Percentiles rank a stretch among this genome's conserved stretches.
Conservation (phyloP, 2,329 filamentous ascomycete species). For the Aspergillus fijiensis region DNA sequence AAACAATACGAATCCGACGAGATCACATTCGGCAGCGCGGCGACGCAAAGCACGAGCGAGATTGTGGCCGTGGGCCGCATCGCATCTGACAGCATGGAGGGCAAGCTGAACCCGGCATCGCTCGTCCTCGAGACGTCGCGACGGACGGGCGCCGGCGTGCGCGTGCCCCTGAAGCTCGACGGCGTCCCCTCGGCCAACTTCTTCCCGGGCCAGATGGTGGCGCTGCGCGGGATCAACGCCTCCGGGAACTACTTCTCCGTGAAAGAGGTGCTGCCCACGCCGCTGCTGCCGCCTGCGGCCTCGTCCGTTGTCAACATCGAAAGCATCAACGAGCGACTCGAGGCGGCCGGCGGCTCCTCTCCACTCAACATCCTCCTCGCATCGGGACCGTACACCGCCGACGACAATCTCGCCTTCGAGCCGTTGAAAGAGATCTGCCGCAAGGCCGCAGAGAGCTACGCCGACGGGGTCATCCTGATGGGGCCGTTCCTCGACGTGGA, state of each 20-base stretch:
- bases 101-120: slow-evolving; percentile 80
- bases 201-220: slow-evolving; percentile 93
- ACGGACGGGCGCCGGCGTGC: slow-evolving; percentile 75
- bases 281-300: slow-evolving; percentile 71
- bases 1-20: slow-evolving; percentile 74
- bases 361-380: slow-evolving; percentile 77
- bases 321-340: slow-evolving; percentile 66
- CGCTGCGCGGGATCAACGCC: slow-evolving; percentile 80
- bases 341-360: slow-evolving; percentile 62
- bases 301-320: slow-evolving; percentile 67
- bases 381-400: slow-evolving; percentile 85
- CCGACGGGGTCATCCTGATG: slow-evolving; percentile 74
- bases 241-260: slow-evolving; percentile 82
- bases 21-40: slow-evolving; percentile 80
- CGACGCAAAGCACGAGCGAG: slow-evolving; percentile 78
- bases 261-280: slow-evolving; percentile 71
- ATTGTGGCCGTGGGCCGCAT: slow-evolving; percentile 90
- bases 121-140: slow-evolving; percentile 86
- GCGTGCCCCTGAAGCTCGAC: slow-evolving; percentile 76
- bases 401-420: slow-evolving; percentile 88
- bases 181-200: slow-evolving; percentile 71
- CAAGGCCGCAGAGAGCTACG: slow-evolving; percentile 70
- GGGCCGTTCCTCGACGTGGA: slow-evolving; percentile 92
- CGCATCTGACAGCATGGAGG: slow-evolving; percentile 79
- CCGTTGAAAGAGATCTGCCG: slow-evolving; percentile 78